Conservation (phyloP, 805 yeast genomes). For the Metschnikowia lachancei region DNA sequence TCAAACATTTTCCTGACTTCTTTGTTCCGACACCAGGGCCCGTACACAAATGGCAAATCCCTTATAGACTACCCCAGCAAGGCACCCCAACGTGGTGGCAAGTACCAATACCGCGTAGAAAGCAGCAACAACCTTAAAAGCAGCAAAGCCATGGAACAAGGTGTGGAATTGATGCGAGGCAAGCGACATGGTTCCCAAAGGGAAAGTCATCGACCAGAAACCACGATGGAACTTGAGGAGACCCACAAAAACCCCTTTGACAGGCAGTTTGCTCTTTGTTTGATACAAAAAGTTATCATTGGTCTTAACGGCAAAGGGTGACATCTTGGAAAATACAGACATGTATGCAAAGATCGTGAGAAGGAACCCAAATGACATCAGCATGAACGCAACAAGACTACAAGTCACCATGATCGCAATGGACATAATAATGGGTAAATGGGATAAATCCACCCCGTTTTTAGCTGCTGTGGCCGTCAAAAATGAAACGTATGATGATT, state of each 20-base stretch:
- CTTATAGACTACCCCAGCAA: conserved; percentile 28
- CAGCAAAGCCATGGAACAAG: conserved; percentile 36
- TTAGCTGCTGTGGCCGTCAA: conserved; percentile 9
- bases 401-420: conserved; percentile 17
- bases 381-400: conserved; percentile 37
- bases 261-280: conserved; percentile 9
- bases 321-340: conserved; percentile 42
- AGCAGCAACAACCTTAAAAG: conserved; percentile 61
- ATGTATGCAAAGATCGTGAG: conserved; percentile 37
- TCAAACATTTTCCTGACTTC: not conserved
- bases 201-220: conserved; percentile 86
- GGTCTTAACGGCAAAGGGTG: conserved; percentile 33
- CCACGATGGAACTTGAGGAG: conserved; percentile 23
- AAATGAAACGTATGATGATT: conserved; percentile 14
- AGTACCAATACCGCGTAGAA: conserved; percentile 58
- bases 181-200: conserved; percentile 70
- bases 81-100: conserved; percentile 37
- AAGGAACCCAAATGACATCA: conserved; percentile 58
- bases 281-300: conserved; percentile 23
- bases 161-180: conserved; percentile 51
- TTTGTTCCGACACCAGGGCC: conserved; percentile 1
- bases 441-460: conserved; percentile 4
- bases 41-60: conserved; percentile 13
- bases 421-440: conserved; percentile 10
- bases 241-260: conserved; percentile 18